These are phyloP conservation scores for Trypanosoma brucei DNA, from an alignment of 208 protist genomes.

Conservation along the genomic window DNA sequence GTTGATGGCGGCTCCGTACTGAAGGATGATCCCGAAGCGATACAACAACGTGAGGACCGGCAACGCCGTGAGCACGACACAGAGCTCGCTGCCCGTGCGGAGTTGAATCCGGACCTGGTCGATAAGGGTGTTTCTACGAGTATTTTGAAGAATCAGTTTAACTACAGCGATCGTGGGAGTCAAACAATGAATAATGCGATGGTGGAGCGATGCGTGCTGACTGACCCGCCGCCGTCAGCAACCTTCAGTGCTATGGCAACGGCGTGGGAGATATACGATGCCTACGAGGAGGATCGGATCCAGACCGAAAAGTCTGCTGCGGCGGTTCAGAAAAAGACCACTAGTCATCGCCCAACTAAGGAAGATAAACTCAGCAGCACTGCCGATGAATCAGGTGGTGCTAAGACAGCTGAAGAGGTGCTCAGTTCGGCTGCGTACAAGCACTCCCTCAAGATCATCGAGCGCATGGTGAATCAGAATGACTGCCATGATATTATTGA, in stretches of 20 bases:
- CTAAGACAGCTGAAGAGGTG: conserved; percentile 51
- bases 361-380: conserved; percentile 42
- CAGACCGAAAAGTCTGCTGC: conserved; percentile 70
- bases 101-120: conserved; percentile 80
- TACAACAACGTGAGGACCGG: conserved; percentile 86
- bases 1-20: conserved; percentile 81
- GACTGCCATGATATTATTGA: conserved; percentile 94
- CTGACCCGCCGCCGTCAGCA: conserved; percentile 90
- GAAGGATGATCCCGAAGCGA: conserved; percentile 79
- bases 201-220: conserved; percentile 79
- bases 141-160: conserved; percentile 97
- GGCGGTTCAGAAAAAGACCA: conserved; percentile 59
- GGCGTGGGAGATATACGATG: conserved; percentile 95
- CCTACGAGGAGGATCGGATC: conserved; percentile 91
- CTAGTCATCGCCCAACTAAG: conserved; percentile 61
- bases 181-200: conserved; percentile 94
- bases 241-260: conserved; percentile 84
- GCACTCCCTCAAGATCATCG: conserved; percentile 87
- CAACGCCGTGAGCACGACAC: conserved; percentile 65
- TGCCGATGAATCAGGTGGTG: conserved; percentile 24
- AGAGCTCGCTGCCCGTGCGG: conserved; percentile 64
- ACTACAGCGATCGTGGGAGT: conserved; percentile 95
- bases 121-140: conserved; percentile 81
- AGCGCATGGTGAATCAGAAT: conserved; percentile 98
- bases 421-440: conserved; percentile 52